Evolutionary conservation across 192 early-diverging fungal species (phyloP).

Genomic region (Entomortierella parvispora): DNA sequence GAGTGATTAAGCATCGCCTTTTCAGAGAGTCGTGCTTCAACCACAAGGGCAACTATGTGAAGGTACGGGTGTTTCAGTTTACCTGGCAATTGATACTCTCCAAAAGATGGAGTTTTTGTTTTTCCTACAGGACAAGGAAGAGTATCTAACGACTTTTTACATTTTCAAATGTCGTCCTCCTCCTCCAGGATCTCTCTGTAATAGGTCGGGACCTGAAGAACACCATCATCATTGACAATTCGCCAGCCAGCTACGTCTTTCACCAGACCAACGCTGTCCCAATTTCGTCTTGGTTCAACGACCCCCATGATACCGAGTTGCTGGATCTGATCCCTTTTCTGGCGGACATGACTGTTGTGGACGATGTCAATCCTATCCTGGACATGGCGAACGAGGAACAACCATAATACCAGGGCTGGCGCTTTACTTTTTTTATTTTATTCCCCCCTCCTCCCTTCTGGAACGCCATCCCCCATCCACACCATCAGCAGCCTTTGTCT

Average conservation of each 20-base stretch:
- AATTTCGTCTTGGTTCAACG: constrained; percentile 96
- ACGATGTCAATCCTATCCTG: constrained; percentile 88
- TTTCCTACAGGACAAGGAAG: not conserved
- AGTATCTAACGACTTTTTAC: no score
- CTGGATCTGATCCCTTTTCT: constrained; percentile 95
- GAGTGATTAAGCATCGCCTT: constrained; percentile 90
- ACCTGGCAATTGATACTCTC: not conserved
- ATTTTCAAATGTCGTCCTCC: not conserved
- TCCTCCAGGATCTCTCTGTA: constrained; percentile 79
- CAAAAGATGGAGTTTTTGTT: not conserved
- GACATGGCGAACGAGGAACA: constrained; percentile 61
- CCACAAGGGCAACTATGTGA: constrained; percentile 97
- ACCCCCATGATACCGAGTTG: constrained; percentile 95
- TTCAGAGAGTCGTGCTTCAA: constrained; percentile 97
- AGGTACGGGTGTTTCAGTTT: constrained; percentile 57
- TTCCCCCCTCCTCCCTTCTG: constrained; percentile 4
- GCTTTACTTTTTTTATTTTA: constrained; percentile 13
- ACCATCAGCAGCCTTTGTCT: not conserved
- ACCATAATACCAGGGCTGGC: constrained; percentile 35
- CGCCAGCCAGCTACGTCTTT: constrained; percentile 95
- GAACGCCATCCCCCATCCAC: not conserved
- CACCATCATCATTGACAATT: constrained; percentile 96
- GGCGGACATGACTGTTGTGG: constrained; percentile 87
- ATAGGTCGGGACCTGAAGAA: constrained; percentile 86
- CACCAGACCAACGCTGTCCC: constrained; percentile 97